A percentile compares a stretch with the other conserved stretches of the same genome.
These are phyloP conservation scores for Closterium sp. DNA, from an alignment of 139 green algal species.

Conservation along the genomic window DNA sequence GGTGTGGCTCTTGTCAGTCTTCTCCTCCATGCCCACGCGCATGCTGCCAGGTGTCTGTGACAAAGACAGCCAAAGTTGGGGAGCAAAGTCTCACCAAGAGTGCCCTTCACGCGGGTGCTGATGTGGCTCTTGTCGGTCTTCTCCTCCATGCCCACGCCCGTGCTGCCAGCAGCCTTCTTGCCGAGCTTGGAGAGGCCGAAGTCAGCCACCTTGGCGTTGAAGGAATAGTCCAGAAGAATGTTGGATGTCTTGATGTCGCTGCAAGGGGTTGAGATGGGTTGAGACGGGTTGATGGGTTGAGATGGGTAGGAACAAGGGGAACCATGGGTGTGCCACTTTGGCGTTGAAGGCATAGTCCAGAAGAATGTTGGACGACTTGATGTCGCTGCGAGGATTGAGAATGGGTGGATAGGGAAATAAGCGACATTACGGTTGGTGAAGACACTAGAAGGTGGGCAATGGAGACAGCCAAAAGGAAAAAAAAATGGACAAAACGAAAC, in stretches of 20 bases:
- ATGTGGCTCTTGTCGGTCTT: conserved; percentile 3
- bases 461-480: no score
- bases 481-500: no score
- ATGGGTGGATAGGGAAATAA: no score
- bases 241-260: conserved; percentile 46
- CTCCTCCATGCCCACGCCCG: not conserved
- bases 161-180: not conserved
- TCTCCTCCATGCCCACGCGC: not conserved
- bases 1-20: conserved; percentile 4
- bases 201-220: conserved; percentile 39
- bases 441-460: no score
- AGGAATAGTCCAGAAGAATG: conserved; percentile 21
- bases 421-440: no score
- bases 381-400: conserved; percentile 9
- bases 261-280: not conserved
- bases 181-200: conserved; percentile 41
- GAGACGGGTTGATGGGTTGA: not conserved
- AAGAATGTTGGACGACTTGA: conserved; percentile 42
- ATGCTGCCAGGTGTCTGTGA: not conserved
- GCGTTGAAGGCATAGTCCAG: conserved; percentile 8
- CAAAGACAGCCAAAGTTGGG: no score
- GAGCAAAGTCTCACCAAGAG: not conserved
- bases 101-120: conserved; percentile 34
- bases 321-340: conserved; percentile 26
- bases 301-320: conserved; percentile 12